phyloP scores from a whole-genome alignment of 2,329 filamentous ascomycete genomes.

The Penicillium crustosum region DNA sequence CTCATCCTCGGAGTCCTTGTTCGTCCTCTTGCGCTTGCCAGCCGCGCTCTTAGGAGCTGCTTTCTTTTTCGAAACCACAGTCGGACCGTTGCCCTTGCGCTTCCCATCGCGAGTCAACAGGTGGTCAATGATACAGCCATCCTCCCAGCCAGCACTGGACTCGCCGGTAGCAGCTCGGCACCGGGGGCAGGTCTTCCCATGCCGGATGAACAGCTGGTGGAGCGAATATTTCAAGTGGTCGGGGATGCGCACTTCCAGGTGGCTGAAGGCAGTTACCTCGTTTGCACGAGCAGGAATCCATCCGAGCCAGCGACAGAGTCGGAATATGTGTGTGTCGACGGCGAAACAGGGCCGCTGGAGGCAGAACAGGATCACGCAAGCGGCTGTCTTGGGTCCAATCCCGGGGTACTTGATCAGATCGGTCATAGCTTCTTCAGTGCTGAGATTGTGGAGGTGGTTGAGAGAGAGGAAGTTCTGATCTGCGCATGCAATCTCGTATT shows the following conservation, averaged over 20 bases:
- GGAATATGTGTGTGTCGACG: slow-evolving; percentile 67
- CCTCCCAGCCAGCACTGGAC: slow-evolving; percentile 62
- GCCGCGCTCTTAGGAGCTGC: not conserved
- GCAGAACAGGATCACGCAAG: slow-evolving; percentile 65
- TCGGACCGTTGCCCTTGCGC: slow-evolving; percentile 36
- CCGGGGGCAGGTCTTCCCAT: slow-evolving; percentile 61
- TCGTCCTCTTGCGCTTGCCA: not conserved
- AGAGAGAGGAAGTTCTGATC: slow-evolving; percentile 63
- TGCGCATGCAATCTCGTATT: slow-evolving; percentile 58
- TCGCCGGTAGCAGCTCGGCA: slow-evolving; percentile 62
- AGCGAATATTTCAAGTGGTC: slow-evolving; percentile 64
- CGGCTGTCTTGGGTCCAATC: slow-evolving; percentile 66
- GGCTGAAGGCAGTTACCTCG: slow-evolving; percentile 54
- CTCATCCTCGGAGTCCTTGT: not conserved
- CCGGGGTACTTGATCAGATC: slow-evolving; percentile 60
- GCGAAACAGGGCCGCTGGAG: slow-evolving; percentile 63
- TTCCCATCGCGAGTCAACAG: slow-evolving; percentile 58
- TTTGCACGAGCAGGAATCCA: slow-evolving; percentile 58
- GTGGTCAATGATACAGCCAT: slow-evolving; percentile 65
- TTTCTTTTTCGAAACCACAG: slow-evolving; percentile 6
- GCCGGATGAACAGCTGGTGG: slow-evolving; percentile 61
- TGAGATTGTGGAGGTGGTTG: slow-evolving; percentile 59
- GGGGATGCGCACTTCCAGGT: slow-evolving; percentile 61
- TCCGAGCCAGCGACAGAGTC: slow-evolving; percentile 60
- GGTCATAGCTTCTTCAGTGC: slow-evolving; percentile 57